These are phyloP conservation scores for Naganishia vishniacii DNA, from an alignment of 768 basidiomycete genomes.

Conservation along the genomic window DNA sequence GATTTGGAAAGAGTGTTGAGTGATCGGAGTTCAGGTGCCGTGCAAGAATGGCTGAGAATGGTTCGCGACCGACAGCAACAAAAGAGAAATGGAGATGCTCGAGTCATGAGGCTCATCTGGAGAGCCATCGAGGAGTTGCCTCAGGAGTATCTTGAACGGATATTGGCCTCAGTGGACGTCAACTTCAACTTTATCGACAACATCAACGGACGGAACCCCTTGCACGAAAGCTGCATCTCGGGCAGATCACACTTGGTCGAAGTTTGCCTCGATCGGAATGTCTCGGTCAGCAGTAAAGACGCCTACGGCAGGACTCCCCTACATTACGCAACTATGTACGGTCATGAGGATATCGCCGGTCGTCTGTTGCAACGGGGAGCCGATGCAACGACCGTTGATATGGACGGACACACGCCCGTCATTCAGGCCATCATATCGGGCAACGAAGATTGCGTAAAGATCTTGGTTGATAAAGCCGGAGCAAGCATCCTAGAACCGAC, in stretches of 20 bases:
- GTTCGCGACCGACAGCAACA: constrained; percentile 42
- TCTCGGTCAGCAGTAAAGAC: constrained; percentile 69
- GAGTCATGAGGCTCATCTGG: constrained; percentile 91
- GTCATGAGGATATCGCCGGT: constrained; percentile 68
- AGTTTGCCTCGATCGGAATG: constrained; percentile 63
- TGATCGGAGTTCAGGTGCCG: constrained; percentile 57
- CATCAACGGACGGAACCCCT: constrained; percentile 88
- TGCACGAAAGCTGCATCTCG: constrained; percentile 87
- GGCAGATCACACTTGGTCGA: constrained; percentile 71
- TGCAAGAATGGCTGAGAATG: constrained; percentile 60
- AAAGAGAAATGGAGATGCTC: constrained; percentile 48
- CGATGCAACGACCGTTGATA: constrained; percentile 64
- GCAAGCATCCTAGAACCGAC: constrained; percentile 58
- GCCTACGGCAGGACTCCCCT: constrained; percentile 87
- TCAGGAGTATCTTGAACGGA: constrained; percentile 69
- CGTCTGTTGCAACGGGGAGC: constrained; percentile 66
- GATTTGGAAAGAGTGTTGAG: constrained; percentile 74
- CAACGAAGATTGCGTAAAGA: constrained; percentile 70
- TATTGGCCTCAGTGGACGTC: constrained; percentile 59
- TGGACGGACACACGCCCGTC: constrained; percentile 90
- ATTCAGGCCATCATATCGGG: constrained; percentile 88
- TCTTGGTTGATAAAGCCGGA: constrained; percentile 68
- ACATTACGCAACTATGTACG: constrained; percentile 94
- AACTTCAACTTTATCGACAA: constrained; percentile 91
- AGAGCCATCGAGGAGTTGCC: constrained; percentile 57